Base-by-base conservation (phyloP, 345 rosid genomes). In the Cochlearia excelsa region DNA sequence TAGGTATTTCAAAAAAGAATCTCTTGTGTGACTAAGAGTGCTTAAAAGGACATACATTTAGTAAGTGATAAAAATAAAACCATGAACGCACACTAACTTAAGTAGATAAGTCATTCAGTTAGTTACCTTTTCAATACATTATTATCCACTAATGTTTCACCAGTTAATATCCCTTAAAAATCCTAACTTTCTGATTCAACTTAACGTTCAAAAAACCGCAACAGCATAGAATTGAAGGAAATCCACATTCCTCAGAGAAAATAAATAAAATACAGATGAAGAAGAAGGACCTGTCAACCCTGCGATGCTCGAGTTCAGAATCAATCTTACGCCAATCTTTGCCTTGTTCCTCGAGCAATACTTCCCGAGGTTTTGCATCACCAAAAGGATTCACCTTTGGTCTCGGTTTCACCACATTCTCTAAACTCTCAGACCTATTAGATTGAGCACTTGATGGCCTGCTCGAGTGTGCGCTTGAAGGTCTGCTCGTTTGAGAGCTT, bases 311-410 rank as follows among this genome's bases (percentile, higher is more conserved):
- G 79, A 93, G 81, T 46, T 93, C 81, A 61, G 75, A 72, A 75
- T 93, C 97, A 70, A 90, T 82, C 78, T 87, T 90, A 0, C 92
- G 86, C 99, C 99, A 87, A 73, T 93, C 92, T 77, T 77, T 72
- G 40, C 99, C 97, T 67, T 86, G 82, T 71, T 87, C 82, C 76
- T 82, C 81, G 74, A 93, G 72, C 88, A 90, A 78, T 44, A 93
- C 84, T 66, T 93, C 99, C 58, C 97, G 73, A 39, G 99, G 99
- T 69, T 85, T 93, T 34, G 99, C 99, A 52, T 87, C 86, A 6
- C 99, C 99, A 73, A 93, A 93, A 0, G 99, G 99, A 81, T 93
- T 90, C 59, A 82, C 81, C 77, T 81, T 93, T 1, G 90, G 88
- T 74, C 82, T 81, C 2, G 95, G 85, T 72, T 79, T 90, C 53